Base-by-base conservation (phyloP, 2,329 filamentous ascomycete genomes). In the Paramyrothecium sp. region DNA sequence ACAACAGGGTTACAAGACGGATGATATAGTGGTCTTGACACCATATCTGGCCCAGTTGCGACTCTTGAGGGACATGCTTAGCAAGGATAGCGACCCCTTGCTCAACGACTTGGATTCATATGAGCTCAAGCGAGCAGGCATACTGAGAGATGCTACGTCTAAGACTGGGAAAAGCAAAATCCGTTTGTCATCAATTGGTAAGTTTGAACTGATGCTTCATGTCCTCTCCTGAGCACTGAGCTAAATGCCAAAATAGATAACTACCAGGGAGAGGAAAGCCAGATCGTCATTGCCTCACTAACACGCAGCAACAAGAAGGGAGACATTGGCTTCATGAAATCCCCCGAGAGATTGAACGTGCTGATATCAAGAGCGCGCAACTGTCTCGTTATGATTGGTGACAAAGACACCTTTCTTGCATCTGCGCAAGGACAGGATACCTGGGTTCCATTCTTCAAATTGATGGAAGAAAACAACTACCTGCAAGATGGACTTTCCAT, bases 251-350 rank as follows among this genome's bases (percentile, higher is more conserved):
- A 30, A 10, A 30, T 20, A 88, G 89, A 92, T 60, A 92, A 92
- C 60, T 93, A 89, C 57, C 90, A 92, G 67, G 89, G 90, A 2
- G 89, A 92, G 65, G 89, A 93, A 61, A 86, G 84, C 41, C 84
- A 92, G 1, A 88, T 93, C 17, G 86, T 92, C 0, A 81, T 93
- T 10, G 83, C 77, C 0, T 89, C 86, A 0, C 69, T 92, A 11
- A 90, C 88, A 0, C 75, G 90, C 3, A 89, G 88, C 67, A 92
- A 92, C 60, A 57, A 64, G 0, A 65, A 66, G 0, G 81, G 83
- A 0, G 85, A 91, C 1, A 89, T 92, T 33, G 89, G 90, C 0
- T 92, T 92, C 67, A 85, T 92, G 78, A 67, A 75, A 0, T 77
- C 86, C 0, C 83, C 83, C 0, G 83, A 92, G 61, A 78, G 90